Percentiles rank a stretch among this genome's conserved stretches.
phyloP scores from a whole-genome alignment of 169 alveolate genomes.

The Babesia gibsoni region DNA sequence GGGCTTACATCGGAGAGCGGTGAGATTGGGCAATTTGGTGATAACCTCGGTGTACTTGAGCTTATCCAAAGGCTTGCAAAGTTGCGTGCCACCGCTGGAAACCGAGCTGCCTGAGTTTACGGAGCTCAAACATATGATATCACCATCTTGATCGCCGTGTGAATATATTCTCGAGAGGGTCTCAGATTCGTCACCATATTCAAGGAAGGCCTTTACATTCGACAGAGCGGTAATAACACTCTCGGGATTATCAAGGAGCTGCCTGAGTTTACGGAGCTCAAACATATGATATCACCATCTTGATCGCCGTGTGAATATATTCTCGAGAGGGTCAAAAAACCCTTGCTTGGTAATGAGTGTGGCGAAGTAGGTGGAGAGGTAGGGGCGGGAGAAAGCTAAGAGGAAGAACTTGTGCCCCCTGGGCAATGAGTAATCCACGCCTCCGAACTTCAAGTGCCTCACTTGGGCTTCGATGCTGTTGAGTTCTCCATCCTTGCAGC shows the following conservation, averaged over 20 bases:
- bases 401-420: constrained; percentile 5
- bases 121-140: constrained; percentile 17
- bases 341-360: constrained; percentile 17
- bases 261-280: background rate
- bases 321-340: background rate
- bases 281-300: constrained; percentile 10
- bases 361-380: background rate
- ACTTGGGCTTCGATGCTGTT: background rate
- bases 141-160: background rate
- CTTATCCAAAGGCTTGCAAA: constrained; percentile 32
- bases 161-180: background rate
- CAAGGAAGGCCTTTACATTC: background rate
- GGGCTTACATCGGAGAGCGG: constrained; percentile 7
- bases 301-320: background rate
- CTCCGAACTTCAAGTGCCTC: constrained; percentile 5
- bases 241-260: background rate
- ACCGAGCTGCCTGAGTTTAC: background rate
- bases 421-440: constrained; percentile 3
- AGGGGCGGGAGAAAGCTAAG: background rate
- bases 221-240: background rate
- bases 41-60: constrained; percentile 28
- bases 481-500: constrained; percentile 11
- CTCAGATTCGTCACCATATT: background rate
- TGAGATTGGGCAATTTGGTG: background rate
- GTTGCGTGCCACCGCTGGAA: background rate